Percentiles rank a stretch among this genome's conserved stretches.
Evolutionary conservation across 352 stramenopile species (phyloP).

Genomic region (Vaucheria bursata): DNA sequence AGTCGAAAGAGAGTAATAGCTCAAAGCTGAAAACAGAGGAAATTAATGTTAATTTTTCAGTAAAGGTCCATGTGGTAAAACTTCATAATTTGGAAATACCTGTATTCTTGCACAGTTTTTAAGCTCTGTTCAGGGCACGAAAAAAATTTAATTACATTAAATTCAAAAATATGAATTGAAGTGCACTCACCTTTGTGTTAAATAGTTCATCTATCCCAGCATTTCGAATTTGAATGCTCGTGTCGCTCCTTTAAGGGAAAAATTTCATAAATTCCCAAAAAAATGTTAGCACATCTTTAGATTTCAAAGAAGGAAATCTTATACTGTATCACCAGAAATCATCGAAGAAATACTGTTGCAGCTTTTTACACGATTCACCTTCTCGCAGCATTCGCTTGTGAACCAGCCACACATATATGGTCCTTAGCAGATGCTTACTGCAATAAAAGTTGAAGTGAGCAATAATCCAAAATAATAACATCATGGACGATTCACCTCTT

Average conservation of each 20-base stretch:
- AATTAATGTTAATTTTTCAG: no score
- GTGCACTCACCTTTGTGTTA: constrained; percentile 6
- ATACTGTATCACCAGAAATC: constrained; percentile 9
- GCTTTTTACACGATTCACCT: neutral
- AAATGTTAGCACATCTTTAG: neutral
- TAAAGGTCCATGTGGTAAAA: no score
- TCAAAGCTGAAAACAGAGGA: constrained; percentile 7
- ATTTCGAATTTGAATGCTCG: neutral
- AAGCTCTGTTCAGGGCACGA: neutral
- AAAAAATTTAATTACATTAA: neutral
- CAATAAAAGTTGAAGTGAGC: no score
- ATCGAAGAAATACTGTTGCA: neutral
- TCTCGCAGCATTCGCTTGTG: neutral
- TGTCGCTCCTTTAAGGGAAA: neutral
- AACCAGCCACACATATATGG: constrained; percentile 7
- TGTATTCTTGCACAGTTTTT: constrained; percentile 8
- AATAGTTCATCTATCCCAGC: neutral
- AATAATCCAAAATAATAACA: no score
- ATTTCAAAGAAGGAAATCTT: neutral
- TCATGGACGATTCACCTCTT: no score
- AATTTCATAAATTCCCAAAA: neutral
- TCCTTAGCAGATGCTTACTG: neutral
- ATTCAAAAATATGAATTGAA: no score
- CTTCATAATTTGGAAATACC: no score
- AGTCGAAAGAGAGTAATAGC: neutral